Base-by-base conservation (phyloP, 768 basidiomycete species). In the Pluteus cervinus region DNA sequence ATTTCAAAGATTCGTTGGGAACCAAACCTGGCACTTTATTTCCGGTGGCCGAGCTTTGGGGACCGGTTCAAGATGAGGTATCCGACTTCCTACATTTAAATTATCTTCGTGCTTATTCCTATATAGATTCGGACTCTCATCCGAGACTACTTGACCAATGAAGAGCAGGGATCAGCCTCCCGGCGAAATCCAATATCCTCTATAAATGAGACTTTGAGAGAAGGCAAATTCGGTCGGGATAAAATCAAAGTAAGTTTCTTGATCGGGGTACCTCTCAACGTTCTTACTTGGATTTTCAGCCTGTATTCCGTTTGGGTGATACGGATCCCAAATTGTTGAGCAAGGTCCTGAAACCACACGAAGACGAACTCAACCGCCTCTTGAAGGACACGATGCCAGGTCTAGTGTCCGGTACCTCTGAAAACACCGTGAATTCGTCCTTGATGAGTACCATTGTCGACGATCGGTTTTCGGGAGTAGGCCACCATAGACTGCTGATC, bases 301-400 rank as follows among this genome's bases (percentile, higher is more conserved):
- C 77, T 35, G 73, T 93, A 31, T 98, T 97, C 68, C 81, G 89
- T 35, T 93, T 99, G 54, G 73, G 76, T 23, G 94, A 99, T 45
- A 90, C 92, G 12, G 91, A 98, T 55, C 47, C 65, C 21, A 94
- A 89, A 56, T 55, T 71, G 12, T 70, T 80, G 4, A 70, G 64
- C 40, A 89, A 82, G 49, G 60, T 68, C 8, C 74, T 97, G 29
- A 79, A 76, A 47, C 61, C 62, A 5, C 78, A 91, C 47, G 93
- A 97, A 61, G 88, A 94, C 40, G 81, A 85, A 31, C 72, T 99
- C 20, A 85, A 81, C 15, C 73, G 75, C 25, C 77, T 88, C 1
- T 70, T 99, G 20, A 85, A 84, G 55, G 82, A 90, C 25, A 93
- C 88, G 0, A 92, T 97, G 56, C 96, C 96, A 0, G 96, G 96